Percentiles rank a stretch among this genome's conserved stretches.
Evolutionary conservation across 345 rosid genomes (phyloP).

Genomic region (Rhizophora mangle): DNA sequence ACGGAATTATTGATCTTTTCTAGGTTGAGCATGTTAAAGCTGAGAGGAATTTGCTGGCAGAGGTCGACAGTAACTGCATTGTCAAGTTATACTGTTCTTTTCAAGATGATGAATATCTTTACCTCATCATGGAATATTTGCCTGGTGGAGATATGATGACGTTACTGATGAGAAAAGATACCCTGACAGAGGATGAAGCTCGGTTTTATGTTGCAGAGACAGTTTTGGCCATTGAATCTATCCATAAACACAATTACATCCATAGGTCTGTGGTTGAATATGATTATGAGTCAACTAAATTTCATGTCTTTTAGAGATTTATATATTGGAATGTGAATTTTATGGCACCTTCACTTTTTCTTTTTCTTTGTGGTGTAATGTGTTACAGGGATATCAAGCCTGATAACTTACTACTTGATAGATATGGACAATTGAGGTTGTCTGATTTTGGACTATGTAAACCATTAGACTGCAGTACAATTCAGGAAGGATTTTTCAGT

Average conservation of each 20-base stretch:
- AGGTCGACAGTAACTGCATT: conserved; percentile 95
- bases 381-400: conserved; percentile 83
- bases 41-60: conserved; percentile 93
- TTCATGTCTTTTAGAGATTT: background rate
- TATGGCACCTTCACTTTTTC: conserved; percentile 10
- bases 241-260: conserved; percentile 85
- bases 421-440: conserved; percentile 74
- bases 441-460: conserved; percentile 97
- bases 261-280: conserved; percentile 55
- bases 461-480: conserved; percentile 80
- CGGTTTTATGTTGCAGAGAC: conserved; percentile 85
- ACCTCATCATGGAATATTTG: conserved; percentile 91
- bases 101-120: conserved; percentile 87
- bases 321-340: conserved; percentile 1
- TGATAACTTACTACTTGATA: conserved; percentile 87
- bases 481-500: conserved; percentile 67
- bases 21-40: conserved; percentile 97
- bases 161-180: conserved; percentile 93
- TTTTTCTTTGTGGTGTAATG: conserved; percentile 4
- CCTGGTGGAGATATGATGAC: conserved; percentile 99
- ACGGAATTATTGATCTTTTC: conserved; percentile 12
- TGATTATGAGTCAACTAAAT: background rate
- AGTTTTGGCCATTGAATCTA: conserved; percentile 87
- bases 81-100: conserved; percentile 92
- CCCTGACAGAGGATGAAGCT: conserved; percentile 81